Conservation (phyloP, 2,329 filamentous ascomycete species). For the Boeremia exigua region DNA sequence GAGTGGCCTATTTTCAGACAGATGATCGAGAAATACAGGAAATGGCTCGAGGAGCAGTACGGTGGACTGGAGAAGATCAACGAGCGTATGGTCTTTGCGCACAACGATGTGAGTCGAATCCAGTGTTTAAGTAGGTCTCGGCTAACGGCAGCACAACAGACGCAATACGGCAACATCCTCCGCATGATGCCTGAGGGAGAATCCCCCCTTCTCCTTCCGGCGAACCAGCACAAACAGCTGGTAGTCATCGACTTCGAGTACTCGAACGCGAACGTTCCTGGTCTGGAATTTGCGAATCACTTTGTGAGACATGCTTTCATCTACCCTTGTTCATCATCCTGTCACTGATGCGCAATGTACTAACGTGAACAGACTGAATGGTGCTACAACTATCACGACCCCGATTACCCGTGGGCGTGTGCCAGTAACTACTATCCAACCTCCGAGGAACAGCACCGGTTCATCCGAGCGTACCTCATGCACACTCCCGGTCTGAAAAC, state of each 20-base stretch:
- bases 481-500: conserved; percentile 74
- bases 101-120: conserved; percentile 79
- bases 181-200: conserved; percentile 72
- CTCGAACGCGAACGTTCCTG: conserved; percentile 83
- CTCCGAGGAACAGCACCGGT: conserved; percentile 79
- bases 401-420: conserved; percentile 69
- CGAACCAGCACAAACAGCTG: conserved; percentile 94
- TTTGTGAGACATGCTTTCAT: conserved; percentile 64
- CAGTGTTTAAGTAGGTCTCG: background rate
- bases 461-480: conserved; percentile 84
- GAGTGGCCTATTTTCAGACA: conserved; percentile 80
- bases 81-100: conserved; percentile 86
- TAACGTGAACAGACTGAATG: conserved; percentile 71
- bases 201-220: conserved; percentile 84
- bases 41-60: conserved; percentile 74
- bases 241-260: conserved; percentile 99
- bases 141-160: conserved; percentile 60
- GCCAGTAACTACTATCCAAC: conserved; percentile 75
- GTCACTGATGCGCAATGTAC: background rate
- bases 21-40: conserved; percentile 77
- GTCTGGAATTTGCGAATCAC: conserved; percentile 95
- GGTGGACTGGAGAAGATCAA: conserved; percentile 71
- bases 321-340: background rate
- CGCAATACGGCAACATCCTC: conserved; percentile 97
- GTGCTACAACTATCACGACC: conserved; percentile 96